A percentile compares a stretch with the other conserved stretches of the same genome.
These are phyloP conservation scores for Trichoderma lentiforme DNA, from an alignment of 2,329 filamentous ascomycete species.

Conservation along the genomic window DNA sequence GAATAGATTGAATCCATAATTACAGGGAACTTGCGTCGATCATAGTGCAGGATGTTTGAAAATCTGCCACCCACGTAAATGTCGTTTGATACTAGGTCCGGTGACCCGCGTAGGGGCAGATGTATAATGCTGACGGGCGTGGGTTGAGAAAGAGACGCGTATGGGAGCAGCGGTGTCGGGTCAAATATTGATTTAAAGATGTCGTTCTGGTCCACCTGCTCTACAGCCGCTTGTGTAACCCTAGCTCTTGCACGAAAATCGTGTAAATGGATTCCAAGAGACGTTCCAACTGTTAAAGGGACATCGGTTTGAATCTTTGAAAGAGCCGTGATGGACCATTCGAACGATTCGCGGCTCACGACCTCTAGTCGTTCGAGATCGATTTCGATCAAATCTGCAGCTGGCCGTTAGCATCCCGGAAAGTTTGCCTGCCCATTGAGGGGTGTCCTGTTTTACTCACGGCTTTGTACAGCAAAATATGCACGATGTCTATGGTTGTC, in stretches of 20 bases:
- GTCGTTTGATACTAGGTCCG: slow-evolving; percentile 62
- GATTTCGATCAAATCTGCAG: slow-evolving; percentile 66
- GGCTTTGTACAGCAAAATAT: slow-evolving; percentile 75
- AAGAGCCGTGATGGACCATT: slow-evolving; percentile 79
- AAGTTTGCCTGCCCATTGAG: neutral
- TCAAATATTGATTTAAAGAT: slow-evolving; percentile 46
- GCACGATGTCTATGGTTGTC: slow-evolving; percentile 65
- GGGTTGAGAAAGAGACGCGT: slow-evolving; percentile 73
- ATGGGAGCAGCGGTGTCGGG: slow-evolving; percentile 51
- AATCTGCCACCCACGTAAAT: slow-evolving; percentile 90
- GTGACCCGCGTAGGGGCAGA: slow-evolving; percentile 55
- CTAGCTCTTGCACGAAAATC: slow-evolving; percentile 59
- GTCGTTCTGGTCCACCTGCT: slow-evolving; percentile 36
- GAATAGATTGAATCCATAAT: slow-evolving; percentile 78
- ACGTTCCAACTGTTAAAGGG: slow-evolving; percentile 81
- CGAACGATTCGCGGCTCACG: slow-evolving; percentile 67
- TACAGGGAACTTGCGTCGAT: slow-evolving; percentile 78
- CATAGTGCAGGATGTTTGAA: slow-evolving; percentile 83
- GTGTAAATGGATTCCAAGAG: slow-evolving; percentile 75
- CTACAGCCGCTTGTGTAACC: slow-evolving; percentile 32
- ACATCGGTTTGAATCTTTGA: slow-evolving; percentile 64
- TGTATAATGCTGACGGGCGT: slow-evolving; percentile 82
- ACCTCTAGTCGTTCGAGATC: slow-evolving; percentile 72
- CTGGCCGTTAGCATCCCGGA: neutral
- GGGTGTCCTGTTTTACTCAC: slow-evolving; percentile 39